Percentiles rank a stretch among this genome's conserved stretches.
phyloP scores from a whole-genome alignment of 495 filamentous ascomycete species.

The Penicillium bovifimosum region DNA sequence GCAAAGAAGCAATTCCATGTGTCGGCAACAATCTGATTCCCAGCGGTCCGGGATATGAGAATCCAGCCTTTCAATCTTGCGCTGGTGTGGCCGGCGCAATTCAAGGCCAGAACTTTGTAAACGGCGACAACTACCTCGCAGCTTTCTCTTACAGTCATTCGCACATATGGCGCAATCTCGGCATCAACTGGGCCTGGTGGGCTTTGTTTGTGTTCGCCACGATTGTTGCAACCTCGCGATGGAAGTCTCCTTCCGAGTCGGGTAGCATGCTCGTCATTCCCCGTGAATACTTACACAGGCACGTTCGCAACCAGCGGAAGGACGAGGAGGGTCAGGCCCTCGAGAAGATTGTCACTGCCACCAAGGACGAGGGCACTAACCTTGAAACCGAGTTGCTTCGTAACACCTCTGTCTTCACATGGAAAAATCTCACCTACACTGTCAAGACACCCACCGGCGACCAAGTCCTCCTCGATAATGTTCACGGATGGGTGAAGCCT shows the following conservation, averaged over 20 bases:
- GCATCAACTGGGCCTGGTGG: slow-evolving; percentile 44
- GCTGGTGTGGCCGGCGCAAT: slow-evolving; percentile 46
- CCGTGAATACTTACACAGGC: slow-evolving; percentile 29
- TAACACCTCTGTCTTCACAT: slow-evolving; percentile 54
- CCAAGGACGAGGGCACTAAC: background rate
- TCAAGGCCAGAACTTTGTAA: slow-evolving; percentile 35
- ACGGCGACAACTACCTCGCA: slow-evolving; percentile 45
- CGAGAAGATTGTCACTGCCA: slow-evolving; percentile 17
- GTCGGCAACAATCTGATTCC: slow-evolving; percentile 45
- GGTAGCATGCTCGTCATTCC: slow-evolving; percentile 36
- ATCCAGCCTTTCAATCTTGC: slow-evolving; percentile 43
- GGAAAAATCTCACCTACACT: slow-evolving; percentile 54
- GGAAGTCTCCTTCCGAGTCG: slow-evolving; percentile 29
- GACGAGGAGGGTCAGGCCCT: slow-evolving; percentile 32
- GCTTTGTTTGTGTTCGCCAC: slow-evolving; percentile 35
- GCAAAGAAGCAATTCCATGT: slow-evolving; percentile 40
- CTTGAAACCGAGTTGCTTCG: slow-evolving; percentile 28
- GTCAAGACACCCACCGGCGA: slow-evolving; percentile 40
- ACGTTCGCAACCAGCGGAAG: slow-evolving; percentile 8
- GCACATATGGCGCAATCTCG: slow-evolving; percentile 45
- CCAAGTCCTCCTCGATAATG: slow-evolving; percentile 59
- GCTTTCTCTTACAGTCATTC: slow-evolving; percentile 45
- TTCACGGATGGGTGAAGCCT: slow-evolving; percentile 88
- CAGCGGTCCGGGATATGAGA: slow-evolving; percentile 26
- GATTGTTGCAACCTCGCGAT: slow-evolving; percentile 32